Base-by-base conservation (phyloP, 1,284 basidiomycete species). In the Neolentinus lepideus region DNA sequence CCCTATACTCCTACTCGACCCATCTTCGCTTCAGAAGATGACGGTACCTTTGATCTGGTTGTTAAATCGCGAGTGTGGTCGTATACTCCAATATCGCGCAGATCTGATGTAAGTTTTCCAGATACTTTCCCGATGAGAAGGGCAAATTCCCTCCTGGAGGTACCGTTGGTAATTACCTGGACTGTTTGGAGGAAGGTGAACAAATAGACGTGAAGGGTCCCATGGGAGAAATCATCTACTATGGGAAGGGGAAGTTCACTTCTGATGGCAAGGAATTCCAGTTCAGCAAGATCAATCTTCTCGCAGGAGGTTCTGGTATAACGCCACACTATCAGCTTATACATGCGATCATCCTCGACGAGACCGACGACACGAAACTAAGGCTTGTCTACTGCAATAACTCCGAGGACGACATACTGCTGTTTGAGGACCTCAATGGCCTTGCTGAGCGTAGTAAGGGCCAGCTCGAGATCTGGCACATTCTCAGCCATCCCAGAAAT, bases 291-390 rank as follows among this genome's bases (percentile, higher is more conserved):
- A 59, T 64, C 56, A 66, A 63, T 51, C 62, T 66, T 9, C 55
- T 66, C 10, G 59, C 63, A 3, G 64, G 64, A 10, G 63, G 64
- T 8, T 63, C 57, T 26, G 64, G 64, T 4, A 43, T 64, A 12
- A 66, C 64, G 0, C 63, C 64, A 2, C 62, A 63, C 54, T 66
- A 63, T 63, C 64, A 66, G 47, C 56, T 66, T 52, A 64, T 64
- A 36, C 61, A 62, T 35, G 59, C 62, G 0, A 60, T 66, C 9
- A 56, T 66, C 16, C 60, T 57, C 2, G 58, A 62, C 35, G 27
- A 56, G 2, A 35, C 31, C 2, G 63, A 63, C 54, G 21, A 56
- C 12, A 63, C 63, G 9, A 25, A 19, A n/a, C 52, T 66, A 24
- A 59, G 57, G 25, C 56, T 66, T 1, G 55, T 66, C 24, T 61